Evolutionary conservation across 2,329 filamentous ascomycete genomes (phyloP).

Genomic region (Fusarium graminum): DNA sequence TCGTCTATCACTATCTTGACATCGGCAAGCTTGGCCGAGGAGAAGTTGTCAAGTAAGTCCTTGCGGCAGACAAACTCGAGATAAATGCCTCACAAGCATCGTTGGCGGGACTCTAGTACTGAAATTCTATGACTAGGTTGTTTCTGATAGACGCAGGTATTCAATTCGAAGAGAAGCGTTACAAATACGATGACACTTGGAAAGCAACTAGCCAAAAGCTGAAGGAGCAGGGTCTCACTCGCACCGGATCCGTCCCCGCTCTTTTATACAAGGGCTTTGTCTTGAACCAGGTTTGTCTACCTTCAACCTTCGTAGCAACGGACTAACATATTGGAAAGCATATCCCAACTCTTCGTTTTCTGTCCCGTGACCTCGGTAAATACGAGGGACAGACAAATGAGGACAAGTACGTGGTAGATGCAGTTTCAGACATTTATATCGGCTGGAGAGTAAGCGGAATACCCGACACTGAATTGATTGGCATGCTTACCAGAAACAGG

Average conservation of each 20-base stretch:
- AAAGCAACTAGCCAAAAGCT: constrained; percentile 46
- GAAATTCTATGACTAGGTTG: constrained; percentile 4
- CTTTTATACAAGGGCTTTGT: constrained; percentile 54
- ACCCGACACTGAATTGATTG: rapidly evolving
- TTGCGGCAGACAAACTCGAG: too few relatives aligned
- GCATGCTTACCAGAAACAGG: neutral
- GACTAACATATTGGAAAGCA: neutral
- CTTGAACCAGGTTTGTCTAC: constrained; percentile 38
- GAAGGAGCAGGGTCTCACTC: constrained; percentile 43
- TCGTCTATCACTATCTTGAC: constrained; percentile 46
- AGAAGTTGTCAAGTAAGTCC: constrained; percentile 46
- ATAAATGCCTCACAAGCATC: rapidly evolving
- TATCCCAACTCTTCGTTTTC: constrained; percentile 23
- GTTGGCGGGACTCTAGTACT: rapidly evolving
- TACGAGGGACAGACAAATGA: constrained; percentile 29
- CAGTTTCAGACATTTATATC: constrained; percentile 20
- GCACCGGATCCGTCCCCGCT: constrained; percentile 53
- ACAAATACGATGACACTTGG: constrained; percentile 34
- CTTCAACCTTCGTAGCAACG: rapidly evolving
- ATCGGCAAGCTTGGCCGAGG: constrained; percentile 49
- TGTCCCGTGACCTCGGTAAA: constrained; percentile 30
- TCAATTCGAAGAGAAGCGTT: constrained; percentile 35
- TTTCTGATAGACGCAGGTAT: constrained; percentile 40
- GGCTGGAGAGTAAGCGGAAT: constrained; percentile 16
- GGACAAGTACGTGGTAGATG: constrained; percentile 31